Evolutionary conservation across 2,329 filamentous ascomycete species (phyloP), one percentile per base, ranked within the genome.

Genomic region (Myriosclerotinia duriaeana): DNA sequence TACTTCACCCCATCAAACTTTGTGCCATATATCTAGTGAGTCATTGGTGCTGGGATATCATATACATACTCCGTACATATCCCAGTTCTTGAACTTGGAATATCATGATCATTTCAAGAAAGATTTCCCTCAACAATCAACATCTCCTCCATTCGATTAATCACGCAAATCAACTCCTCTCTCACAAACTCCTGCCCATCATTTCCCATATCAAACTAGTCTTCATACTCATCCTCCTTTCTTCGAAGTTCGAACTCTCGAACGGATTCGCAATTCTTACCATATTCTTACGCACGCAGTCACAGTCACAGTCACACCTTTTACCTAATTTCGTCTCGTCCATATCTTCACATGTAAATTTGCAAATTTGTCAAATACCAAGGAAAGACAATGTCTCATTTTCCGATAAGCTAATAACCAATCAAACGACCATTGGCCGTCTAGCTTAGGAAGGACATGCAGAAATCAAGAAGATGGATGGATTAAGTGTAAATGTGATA

Each of bases 301-400:
- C 56, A 61, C 58, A 50, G 58, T 61, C 58, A 61, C 14, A 50
- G 58, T 61, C 58, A 61, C 14, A 38, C 14, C 34, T 5, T 17
- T 50, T 59, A 59, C 40, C 42, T 36, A 48, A 60, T 26, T n/a
- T 44, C 30, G 34, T 34, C 15, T 30, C 14, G 4, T 26, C n/a
- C 5, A 5, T 14, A 12, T 26, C 48, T 52, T 52, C 48, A 52
- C 48, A 52, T 52, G 48, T 52, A 5, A 52, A 52, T 15, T 52
- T 5, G 3, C 44, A 44, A 17, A 17, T 17, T 17, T 44, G 4
- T 14, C 44, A 22, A 30, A 52, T 26, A 26, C 22, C 22, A 30
- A 52, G 22, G 17, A 30, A 30, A 52, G 22, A 30, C 22, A 52
- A 22, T 59, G 42, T 59, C 56, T 48, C 42, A 59, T 59, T 8